Percentiles rank a stretch among this genome's conserved stretches.
phyloP scores from a whole-genome alignment of 2,329 filamentous ascomycete species.

The Parastagonospora nodorum region DNA sequence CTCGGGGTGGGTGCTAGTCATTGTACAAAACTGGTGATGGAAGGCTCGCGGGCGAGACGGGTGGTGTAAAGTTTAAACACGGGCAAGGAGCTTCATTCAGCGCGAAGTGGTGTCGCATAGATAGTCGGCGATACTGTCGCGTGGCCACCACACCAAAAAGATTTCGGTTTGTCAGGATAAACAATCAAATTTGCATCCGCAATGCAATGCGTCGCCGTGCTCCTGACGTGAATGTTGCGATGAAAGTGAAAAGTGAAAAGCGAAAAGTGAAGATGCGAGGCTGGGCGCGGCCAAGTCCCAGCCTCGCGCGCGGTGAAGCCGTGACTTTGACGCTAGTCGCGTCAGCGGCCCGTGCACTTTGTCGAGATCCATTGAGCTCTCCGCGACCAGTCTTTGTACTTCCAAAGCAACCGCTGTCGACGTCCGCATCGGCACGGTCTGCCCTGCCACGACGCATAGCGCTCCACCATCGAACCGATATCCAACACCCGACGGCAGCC shows the following conservation, averaged over 20 bases:
- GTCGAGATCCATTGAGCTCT: conserved; percentile 2
- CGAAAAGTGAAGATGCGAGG: not conserved
- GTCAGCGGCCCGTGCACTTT: not conserved
- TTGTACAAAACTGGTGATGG: conserved; percentile 1
- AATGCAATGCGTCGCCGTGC: not conserved
- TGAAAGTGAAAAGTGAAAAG: not conserved
- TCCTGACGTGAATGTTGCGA: not conserved
- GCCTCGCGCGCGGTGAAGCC: no score
- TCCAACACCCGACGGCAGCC: not conserved
- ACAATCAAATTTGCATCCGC: not conserved
- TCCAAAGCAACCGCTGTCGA: conserved; percentile 25
- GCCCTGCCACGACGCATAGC: conserved; percentile 1
- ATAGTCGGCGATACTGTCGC: conserved; percentile 6
- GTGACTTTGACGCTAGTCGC: not conserved
- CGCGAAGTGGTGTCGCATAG: conserved; percentile 4
- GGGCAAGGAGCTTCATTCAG: not conserved
- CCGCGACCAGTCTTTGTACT: conserved; percentile 25
- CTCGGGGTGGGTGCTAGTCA: not conserved
- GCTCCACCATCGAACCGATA: not conserved
- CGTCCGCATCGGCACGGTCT: conserved; percentile 21
- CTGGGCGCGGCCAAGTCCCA: not conserved
- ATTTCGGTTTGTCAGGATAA: conserved; percentile 15
- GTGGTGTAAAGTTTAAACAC: not conserved
- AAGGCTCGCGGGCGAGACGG: not conserved
- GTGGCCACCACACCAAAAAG: conserved; percentile 8